These are phyloP conservation scores for Lyophyllum atratum DNA, from an alignment of 768 basidiomycete species.

Conservation along the genomic window DNA sequence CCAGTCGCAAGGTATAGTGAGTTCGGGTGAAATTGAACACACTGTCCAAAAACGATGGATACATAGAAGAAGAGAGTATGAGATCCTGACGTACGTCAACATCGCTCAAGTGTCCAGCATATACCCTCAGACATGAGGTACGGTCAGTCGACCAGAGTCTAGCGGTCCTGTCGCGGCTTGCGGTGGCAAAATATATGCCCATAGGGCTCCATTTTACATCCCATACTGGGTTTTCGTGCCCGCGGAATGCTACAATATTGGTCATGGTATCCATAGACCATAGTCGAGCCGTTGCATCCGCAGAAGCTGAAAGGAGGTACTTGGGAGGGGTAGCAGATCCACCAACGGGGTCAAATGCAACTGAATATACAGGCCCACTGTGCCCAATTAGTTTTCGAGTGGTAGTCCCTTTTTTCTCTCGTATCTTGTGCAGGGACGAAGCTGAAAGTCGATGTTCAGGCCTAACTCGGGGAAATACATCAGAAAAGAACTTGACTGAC, in stretches of 20 bases:
- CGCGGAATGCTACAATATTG: slow-evolving; percentile 91
- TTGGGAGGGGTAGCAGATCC: slow-evolving; percentile 87
- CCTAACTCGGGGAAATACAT: not conserved
- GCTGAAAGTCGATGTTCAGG: slow-evolving; percentile 36
- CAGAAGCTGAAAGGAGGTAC: slow-evolving; percentile 89
- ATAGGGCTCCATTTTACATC: slow-evolving; percentile 99
- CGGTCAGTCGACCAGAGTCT: slow-evolving; percentile 96
- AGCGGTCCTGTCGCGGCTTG: slow-evolving; percentile 91
- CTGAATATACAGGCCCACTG: slow-evolving; percentile 93
- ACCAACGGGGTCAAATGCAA: slow-evolving; percentile 89
- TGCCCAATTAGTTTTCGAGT: slow-evolving; percentile 97
- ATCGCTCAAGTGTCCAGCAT: slow-evolving; percentile 95
- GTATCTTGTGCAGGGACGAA: slow-evolving; percentile 59
- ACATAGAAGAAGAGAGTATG: not conserved
- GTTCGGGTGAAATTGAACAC: slow-evolving; percentile 95
- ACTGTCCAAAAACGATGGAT: slow-evolving; percentile 47
- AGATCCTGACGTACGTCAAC: slow-evolving; percentile 78
- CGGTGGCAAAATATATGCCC: slow-evolving; percentile 98
- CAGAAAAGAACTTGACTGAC: slow-evolving; percentile 45
- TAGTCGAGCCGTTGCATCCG: slow-evolving; percentile 86
- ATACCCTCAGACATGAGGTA: slow-evolving; percentile 82
- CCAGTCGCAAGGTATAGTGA: slow-evolving; percentile 97
- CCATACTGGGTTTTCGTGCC: slow-evolving; percentile 98
- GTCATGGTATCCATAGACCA: slow-evolving; percentile 97
- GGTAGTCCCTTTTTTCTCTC: slow-evolving; percentile 79